These are phyloP conservation scores for Plasmodium adleri DNA, from an alignment of 169 alveolate species.

Conservation along the genomic window DNA sequence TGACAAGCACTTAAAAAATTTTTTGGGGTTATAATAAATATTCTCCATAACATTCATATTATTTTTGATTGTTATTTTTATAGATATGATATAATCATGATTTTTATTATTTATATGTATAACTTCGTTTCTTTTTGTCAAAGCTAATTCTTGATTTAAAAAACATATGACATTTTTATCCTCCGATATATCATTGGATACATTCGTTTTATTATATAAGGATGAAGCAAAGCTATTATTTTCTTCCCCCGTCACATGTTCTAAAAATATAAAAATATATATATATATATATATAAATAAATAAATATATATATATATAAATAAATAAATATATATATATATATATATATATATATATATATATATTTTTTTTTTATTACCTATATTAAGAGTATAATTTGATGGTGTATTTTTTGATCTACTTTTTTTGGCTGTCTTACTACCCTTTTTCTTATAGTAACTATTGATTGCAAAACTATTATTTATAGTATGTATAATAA, in stretches of 20 bases:
- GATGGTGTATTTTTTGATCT: slow-evolving; percentile 31
- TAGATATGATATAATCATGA: slow-evolving; percentile 18
- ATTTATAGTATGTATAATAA: slow-evolving; percentile 30
- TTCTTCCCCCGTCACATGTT: slow-evolving; percentile 19
- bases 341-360: not conserved
- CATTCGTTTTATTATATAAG: slow-evolving; percentile 1
- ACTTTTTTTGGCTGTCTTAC: slow-evolving; percentile 20
- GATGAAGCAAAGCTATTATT: slow-evolving; percentile 34
- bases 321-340: not conserved
- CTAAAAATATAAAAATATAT: slow-evolving; percentile 3
- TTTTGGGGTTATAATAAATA: slow-evolving; percentile 49
- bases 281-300: not conserved
- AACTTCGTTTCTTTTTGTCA: slow-evolving; percentile 59
- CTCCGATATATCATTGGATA: slow-evolving; percentile 19
- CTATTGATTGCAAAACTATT: slow-evolving; percentile 37
- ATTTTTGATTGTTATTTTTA: slow-evolving; percentile 46
- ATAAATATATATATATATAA: not conserved
- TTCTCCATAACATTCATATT: slow-evolving; percentile 60
- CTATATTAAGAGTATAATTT: slow-evolving; percentile 3
- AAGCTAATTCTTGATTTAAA: slow-evolving; percentile 39
- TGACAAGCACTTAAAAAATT: slow-evolving; percentile 35
- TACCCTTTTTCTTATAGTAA: slow-evolving; percentile 6
- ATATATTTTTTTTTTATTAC: not conserved
- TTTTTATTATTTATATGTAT: slow-evolving; percentile 28
- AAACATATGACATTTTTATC: slow-evolving; percentile 40